Conservation (phyloP, 176 grass and related monocot species). For the Zoysia pacifica region DNA sequence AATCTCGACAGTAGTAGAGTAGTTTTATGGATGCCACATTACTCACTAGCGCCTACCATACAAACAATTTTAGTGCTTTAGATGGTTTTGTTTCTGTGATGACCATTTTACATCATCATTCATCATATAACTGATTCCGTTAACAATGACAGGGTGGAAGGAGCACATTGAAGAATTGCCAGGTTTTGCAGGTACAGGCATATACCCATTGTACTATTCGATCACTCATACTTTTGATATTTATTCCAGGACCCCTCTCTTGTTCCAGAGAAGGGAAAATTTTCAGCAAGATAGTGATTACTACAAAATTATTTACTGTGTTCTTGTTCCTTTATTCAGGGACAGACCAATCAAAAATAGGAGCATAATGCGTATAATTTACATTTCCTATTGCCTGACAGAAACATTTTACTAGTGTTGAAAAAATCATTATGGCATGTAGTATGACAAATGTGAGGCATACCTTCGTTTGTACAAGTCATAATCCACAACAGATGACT, state of each 20-base stretch:
- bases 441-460: constrained; percentile 6
- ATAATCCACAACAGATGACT: constrained; percentile 9
- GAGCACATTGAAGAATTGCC: constrained; percentile 97
- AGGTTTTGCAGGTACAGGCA: constrained; percentile 84
- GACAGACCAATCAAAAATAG: neutral
- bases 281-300: neutral
- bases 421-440: neutral
- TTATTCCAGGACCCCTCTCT: neutral
- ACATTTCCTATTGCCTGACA: neutral
- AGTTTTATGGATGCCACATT: neutral
- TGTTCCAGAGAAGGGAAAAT: neutral
- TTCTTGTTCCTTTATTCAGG: constrained; percentile 20
- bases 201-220: neutral
- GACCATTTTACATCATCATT: neutral
- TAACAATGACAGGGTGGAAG: constrained; percentile 68
- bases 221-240: neutral
- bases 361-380: neutral
- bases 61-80: neutral
- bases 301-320: neutral
- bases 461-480: constrained; percentile 14
- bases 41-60: neutral
- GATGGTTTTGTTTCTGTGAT: neutral
- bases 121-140: neutral
- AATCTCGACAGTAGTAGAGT: neutral
- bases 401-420: neutral